Evolutionary conservation across 2,329 filamentous ascomycete species (phyloP).

Genomic region (Scedosporium dehoogii): DNA sequence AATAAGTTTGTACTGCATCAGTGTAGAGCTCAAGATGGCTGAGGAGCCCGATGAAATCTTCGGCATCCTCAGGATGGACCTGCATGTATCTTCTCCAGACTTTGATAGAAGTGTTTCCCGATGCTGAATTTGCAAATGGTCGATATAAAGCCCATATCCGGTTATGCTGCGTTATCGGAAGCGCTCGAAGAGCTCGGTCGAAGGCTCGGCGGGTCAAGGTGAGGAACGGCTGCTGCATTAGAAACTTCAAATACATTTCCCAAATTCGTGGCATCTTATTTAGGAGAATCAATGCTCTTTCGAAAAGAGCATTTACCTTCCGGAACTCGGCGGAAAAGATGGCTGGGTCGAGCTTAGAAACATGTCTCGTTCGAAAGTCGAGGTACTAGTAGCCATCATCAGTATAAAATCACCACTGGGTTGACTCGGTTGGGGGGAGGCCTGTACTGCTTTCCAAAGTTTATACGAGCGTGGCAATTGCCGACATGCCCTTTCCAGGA

Average conservation of each 20-base stretch:
- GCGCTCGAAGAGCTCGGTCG: slow-evolving; percentile 79
- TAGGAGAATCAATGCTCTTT: slow-evolving; percentile 80
- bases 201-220: slow-evolving; percentile 81
- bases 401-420: slow-evolving; percentile 1
- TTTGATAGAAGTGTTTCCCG: slow-evolving; percentile 80
- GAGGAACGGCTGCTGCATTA: slow-evolving; percentile 84
- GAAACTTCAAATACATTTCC: slow-evolving; percentile 92
- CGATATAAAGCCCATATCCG: slow-evolving; percentile 89
- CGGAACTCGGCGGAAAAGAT: slow-evolving; percentile 70
- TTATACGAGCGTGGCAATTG: slow-evolving; percentile 94
- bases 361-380: slow-evolving; percentile 69
- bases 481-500: slow-evolving; percentile 83
- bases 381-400: slow-evolving; percentile 55
- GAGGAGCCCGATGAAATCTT: slow-evolving; percentile 89
- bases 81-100: slow-evolving; percentile 97
- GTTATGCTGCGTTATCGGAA: slow-evolving; percentile 92
- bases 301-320: slow-evolving; percentile 93
- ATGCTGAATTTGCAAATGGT: slow-evolving; percentile 82
- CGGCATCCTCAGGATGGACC: slow-evolving; percentile 86
- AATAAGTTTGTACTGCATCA: slow-evolving; percentile 84
- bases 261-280: slow-evolving; percentile 99
- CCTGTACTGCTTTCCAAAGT: slow-evolving; percentile 80
- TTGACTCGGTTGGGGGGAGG: not conserved
- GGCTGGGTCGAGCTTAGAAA: slow-evolving; percentile 73
- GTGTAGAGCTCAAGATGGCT: slow-evolving; percentile 75